phyloP scores from a whole-genome alignment of 139 green algal species.

The Coelastrella sp. region DNA sequence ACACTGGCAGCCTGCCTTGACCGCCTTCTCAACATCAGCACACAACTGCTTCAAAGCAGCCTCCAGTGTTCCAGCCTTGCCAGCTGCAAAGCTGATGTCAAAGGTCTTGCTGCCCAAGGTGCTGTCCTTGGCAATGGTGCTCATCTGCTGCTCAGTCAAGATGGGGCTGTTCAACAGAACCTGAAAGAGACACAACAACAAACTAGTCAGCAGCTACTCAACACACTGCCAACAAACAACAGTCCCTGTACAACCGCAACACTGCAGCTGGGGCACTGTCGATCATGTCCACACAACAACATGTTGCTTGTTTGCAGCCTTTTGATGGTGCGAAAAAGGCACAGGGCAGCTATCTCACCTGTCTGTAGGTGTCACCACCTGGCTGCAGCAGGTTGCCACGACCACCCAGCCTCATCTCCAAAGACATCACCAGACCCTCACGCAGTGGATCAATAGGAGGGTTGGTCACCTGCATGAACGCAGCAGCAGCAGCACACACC shows the following conservation, averaged over 20 bases:
- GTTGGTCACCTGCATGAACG: too few relatives aligned
- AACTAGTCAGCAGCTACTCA: not conserved
- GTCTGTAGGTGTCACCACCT: constrained; percentile 73
- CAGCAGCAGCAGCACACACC: too few relatives aligned
- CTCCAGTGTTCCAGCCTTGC: constrained; percentile 69
- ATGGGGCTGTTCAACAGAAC: constrained; percentile 89
- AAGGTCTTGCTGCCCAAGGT: constrained; percentile 75
- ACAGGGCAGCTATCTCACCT: constrained; percentile 51
- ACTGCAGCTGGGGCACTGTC: too few relatives aligned
- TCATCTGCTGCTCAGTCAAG: constrained; percentile 93
- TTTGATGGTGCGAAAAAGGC: too few relatives aligned
- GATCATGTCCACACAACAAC: not conserved
- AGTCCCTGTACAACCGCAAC: not conserved
- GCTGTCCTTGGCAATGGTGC: constrained; percentile 66
- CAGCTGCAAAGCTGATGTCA: constrained; percentile 66
- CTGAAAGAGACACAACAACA: constrained; percentile 11
- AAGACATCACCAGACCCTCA: constrained; percentile 98
- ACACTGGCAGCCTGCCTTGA: constrained; percentile 83
- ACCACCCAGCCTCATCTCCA: constrained; percentile 95
- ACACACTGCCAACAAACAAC: too few relatives aligned
- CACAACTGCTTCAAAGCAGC: constrained; percentile 78
- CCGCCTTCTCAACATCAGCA: constrained; percentile 84
- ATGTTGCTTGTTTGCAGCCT: too few relatives aligned
- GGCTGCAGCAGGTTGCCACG: constrained; percentile 97
- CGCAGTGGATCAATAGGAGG: constrained; percentile 99